Base-by-base conservation (phyloP, 257 asterid genomes). In the Solanum tacnaense region DNA sequence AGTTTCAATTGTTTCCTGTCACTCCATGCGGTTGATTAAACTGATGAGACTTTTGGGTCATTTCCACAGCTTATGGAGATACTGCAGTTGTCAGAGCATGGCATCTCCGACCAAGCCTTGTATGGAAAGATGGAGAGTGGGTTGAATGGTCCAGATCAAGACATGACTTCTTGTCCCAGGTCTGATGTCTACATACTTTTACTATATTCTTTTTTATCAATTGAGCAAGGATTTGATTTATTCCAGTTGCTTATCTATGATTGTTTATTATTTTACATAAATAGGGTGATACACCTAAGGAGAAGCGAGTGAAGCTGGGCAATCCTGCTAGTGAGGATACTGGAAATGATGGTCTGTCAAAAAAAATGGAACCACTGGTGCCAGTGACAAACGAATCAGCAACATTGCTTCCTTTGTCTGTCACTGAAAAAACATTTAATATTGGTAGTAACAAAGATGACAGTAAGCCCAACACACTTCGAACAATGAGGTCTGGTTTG, bases 111-210 rank as follows among this genome's bases (percentile, higher is more conserved):
- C 98, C 99, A 82, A 92, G 94, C 60, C 92, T 94, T 84, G 74
- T 92, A 52, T 97, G 99, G 99, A 93, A 91, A 82, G 96, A 93
- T 89, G 97, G 93, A 27, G 94, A 94, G 88, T 97, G 99, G 99
- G 92, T 92, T 58, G 99, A 96, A 87, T 92, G 93, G 94, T 87
- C 91, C 89, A 91, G 91, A 87, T 88, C 94, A 86, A 91, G 88
- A 89, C 92, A 89, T 60, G 92, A 91, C 75, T 85, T 88, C 85
- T 87, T 92, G 91, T 87, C 89, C 49, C 94, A 96, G 98, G 99
- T 97, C 85, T 49, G 72, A 85, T 86, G 49, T 58, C 21, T 52
- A 21, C 56, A 34, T 86, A 60, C 75, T 85, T 67, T 18, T 46
- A 62, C 87, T 88, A 62, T 31, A 62, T 85, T n/a, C 9, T 44